Base-by-base conservation (phyloP, 2,329 filamentous ascomycete genomes). In the Hymenoscyphus scutula region DNA sequence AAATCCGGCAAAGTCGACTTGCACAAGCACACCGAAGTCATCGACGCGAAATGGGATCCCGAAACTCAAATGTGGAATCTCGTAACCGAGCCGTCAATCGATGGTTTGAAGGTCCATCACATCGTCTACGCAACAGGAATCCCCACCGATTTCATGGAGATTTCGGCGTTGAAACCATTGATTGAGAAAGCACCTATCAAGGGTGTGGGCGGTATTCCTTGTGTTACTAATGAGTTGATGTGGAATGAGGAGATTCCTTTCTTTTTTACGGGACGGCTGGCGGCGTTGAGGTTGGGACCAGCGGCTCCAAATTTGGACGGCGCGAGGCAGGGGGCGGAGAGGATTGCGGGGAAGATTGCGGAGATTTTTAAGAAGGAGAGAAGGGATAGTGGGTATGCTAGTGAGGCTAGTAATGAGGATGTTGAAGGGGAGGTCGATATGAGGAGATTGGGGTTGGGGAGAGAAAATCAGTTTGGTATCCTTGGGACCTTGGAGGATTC, bases 251-350 rank as follows among this genome's bases (percentile, higher is more conserved):
- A 85, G n/a, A 83, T 94, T 0, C 90, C 90, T 1, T 75, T 92
- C 1, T 93, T 92, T 70, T 76, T 90, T 62, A 87, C 87, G 0
- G 90, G 89, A 1, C 80, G 85, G 59, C 76, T 93, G 38, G 90
- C 88, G 0, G 84, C 82, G 0, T 73, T 94, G 67, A 81, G 86
- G 62, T 76, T 94, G 0, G 90, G 90, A 0, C 90, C 90, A 11
- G 89, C 86, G 0, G 89, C 88, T 0, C 85, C 84, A 0, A 93
- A 93, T 72, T 77, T 93, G 3, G 89, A 89, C 30, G 90, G 90
- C 0, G 89, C 89, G 2, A 83, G 90, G 66, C 72, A 87, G 29
- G 89, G 89, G 0, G 89, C 90, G 0, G 90, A 93, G 76, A 81
- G 90, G 57, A 84, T 71, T 61, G 66, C 68, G 41, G 67, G 68